Conservation (phyloP, 306 rosid species). For the Ochetophila trinervis region DNA sequence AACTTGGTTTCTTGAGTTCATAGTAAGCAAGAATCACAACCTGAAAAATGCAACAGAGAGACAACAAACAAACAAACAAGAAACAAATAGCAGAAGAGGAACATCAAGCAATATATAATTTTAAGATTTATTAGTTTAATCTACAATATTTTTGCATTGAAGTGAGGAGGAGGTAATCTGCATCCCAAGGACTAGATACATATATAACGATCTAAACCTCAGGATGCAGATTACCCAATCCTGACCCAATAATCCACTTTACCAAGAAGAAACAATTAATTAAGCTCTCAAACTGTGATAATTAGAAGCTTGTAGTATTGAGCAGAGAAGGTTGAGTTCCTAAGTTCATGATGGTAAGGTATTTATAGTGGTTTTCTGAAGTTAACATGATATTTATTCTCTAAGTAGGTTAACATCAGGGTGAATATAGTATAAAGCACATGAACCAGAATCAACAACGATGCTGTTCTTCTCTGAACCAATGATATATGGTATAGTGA, state of each 20-base stretch:
- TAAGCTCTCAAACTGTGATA: neutral
- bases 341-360: constrained; percentile 17
- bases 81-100: neutral
- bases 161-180: constrained; percentile 41
- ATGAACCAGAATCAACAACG: constrained; percentile 21
- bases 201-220: constrained; percentile 56
- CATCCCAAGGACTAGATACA: constrained; percentile 52
- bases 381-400: constrained; percentile 24
- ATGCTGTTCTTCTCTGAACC: constrained; percentile 36
- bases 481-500: constrained; percentile 36
- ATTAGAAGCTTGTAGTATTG: constrained; percentile 12
- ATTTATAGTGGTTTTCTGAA: constrained; percentile 43
- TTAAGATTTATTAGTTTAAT: neutral
- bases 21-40: no score
- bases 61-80: neutral
- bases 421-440: no score
- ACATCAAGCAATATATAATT: neutral
- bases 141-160: constrained; percentile 11
- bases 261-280: neutral
- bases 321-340: constrained; percentile 20
- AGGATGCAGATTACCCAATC: constrained; percentile 64
- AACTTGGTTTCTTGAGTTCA: neutral
- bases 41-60: constrained; percentile 5
- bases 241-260: constrained; percentile 28
- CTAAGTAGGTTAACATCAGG: no score